phyloP scores from a whole-genome alignment of 306 rosid species.

The Prunus mume region DNA sequence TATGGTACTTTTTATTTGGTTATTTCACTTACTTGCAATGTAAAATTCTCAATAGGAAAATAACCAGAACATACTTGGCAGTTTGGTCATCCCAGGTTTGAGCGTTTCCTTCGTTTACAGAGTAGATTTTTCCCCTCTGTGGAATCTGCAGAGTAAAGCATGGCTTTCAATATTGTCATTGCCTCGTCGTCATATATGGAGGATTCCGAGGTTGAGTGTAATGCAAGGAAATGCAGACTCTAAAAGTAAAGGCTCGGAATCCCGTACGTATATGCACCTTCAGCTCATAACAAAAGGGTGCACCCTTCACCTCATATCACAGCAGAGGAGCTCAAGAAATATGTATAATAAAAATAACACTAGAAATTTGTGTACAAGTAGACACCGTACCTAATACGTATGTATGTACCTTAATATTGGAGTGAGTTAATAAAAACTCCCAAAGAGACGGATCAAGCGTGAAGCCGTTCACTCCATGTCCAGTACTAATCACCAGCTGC shows the following conservation, averaged over 20 bases:
- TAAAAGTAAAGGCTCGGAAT: neutral
- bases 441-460: conserved; percentile 92
- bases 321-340: neutral
- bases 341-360: neutral
- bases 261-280: neutral
- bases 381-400: too few relatives aligned
- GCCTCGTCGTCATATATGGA: too few relatives aligned
- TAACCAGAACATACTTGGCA: conserved; percentile 38
- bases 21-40: conserved; percentile 10
- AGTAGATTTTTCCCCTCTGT: conserved; percentile 80
- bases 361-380: neutral
- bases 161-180: too few relatives aligned
- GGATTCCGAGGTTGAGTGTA: too few relatives aligned
- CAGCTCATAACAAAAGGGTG: neutral
- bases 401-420: conserved; percentile 72
- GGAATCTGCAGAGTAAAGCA: conserved; percentile 51
- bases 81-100: conserved; percentile 91
- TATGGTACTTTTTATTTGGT: too few relatives aligned
- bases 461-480: conserved; percentile 84
- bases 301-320: neutral
- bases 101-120: conserved; percentile 95
- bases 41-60: neutral
- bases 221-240: too few relatives aligned
- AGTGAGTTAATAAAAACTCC: conserved; percentile 89
- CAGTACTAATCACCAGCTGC: conserved; percentile 79